Evolutionary conservation across 2,329 filamentous ascomycete species (phyloP).

Genomic region (Diaporthe sp.): DNA sequence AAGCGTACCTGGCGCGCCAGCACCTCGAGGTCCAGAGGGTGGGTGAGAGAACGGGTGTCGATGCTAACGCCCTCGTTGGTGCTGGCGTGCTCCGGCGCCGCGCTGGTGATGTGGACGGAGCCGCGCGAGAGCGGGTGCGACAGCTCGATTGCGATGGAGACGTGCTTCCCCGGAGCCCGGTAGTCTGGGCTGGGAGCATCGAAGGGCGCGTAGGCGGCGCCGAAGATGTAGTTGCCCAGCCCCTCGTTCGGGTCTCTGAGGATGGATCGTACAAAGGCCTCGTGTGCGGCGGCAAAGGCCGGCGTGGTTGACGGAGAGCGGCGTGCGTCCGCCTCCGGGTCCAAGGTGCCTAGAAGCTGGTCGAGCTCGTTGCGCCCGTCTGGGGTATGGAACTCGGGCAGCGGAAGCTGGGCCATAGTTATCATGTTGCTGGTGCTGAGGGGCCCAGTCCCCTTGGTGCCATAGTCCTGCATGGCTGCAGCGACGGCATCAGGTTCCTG

Average conservation of each 20-base stretch:
- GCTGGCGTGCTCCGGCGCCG: conserved; percentile 12
- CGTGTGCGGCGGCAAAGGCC: conserved; percentile 1
- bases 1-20: conserved; percentile 30
- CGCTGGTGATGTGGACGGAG: conserved; percentile 42
- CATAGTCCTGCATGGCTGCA: conserved; percentile 30
- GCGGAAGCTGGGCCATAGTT: conserved; percentile 43
- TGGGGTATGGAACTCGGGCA: conserved; percentile 24
- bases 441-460: conserved; percentile 27
- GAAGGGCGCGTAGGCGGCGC: conserved; percentile 23
- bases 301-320: conserved; percentile 26
- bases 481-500: conserved; percentile 34
- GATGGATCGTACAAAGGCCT: background rate
- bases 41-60: conserved; percentile 4
- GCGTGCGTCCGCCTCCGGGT: background rate
- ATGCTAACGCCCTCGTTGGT: conserved; percentile 8
- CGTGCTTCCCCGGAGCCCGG: conserved; percentile 34
- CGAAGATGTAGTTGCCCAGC: background rate
- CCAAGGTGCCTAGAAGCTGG: background rate
- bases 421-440: conserved; percentile 37
- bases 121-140: conserved; percentile 44
- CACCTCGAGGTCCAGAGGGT: conserved; percentile 15
- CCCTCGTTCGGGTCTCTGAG: background rate
- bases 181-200: background rate
- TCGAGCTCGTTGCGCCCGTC: conserved; percentile 10
- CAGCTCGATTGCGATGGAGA: conserved; percentile 37